Base-by-base conservation (phyloP, 1,139 yeast genomes). In the Suhomyces ambrosiae region DNA sequence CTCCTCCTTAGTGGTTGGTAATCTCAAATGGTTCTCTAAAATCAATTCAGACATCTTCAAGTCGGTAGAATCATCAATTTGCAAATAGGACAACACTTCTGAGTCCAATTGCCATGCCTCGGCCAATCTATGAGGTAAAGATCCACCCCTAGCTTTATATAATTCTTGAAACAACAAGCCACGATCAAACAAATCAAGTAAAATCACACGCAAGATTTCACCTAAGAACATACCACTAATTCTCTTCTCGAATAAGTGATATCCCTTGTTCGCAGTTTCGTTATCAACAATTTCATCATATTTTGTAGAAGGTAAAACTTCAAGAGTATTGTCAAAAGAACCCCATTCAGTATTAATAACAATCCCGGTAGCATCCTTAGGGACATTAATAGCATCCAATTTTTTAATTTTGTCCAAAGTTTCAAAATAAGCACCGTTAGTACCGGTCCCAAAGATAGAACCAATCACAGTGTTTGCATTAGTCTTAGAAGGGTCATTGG, bases 341-440 rank as follows among this genome's bases (percentile, higher is more conserved):
- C 97, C 97, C 96, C 97, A 90, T 65, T 90, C 97, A 28, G 96
- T 89, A 67, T 90, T 90, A 54, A 90, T 75, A 41, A 88, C 86
- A 97, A 90, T 90, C 43, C 86, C 82, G 2, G 71, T 68, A 44
- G 77, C 76, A 21, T 76, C 79, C 27, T 69, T 63, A 15, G 70
- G 71, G 5, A 68, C 50, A 8, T 64, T 64, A 0, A 65, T 60
- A 8, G 34, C 30, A 14, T 33, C 32, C 43, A 89, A 70, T 63
- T 90, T 90, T 40, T 76, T 76, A 49, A 92, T 86, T 35, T 81
- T 75, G 30, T 76, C 80, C 40, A 87, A 60, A 40, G 78, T 71
- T 61, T 90, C 97, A 55, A 79, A 73, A 63, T 90, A 90, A 9
- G 96, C 96, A 43, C 97, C 97, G 60, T 90, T 90, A 27, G 97